Evolutionary conservation across 768 basidiomycete genomes (phyloP).

Genomic region (Amanita brunnescens): DNA sequence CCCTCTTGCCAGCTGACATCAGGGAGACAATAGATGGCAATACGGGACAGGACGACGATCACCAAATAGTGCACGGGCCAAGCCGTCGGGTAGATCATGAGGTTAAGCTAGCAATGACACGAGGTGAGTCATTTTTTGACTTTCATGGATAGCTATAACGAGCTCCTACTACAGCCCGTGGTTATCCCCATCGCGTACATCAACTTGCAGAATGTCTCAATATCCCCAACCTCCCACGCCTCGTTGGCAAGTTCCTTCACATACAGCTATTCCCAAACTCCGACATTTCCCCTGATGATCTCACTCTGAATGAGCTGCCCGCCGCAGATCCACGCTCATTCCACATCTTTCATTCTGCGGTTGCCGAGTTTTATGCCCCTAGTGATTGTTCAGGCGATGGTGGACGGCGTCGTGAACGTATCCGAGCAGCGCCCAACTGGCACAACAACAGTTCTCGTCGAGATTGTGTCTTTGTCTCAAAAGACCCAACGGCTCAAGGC

Average conservation of each 20-base stretch:
- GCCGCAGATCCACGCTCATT: conserved; percentile 15
- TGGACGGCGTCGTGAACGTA: conserved; percentile 1
- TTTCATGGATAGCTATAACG: neutral
- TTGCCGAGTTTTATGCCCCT: conserved; percentile 4
- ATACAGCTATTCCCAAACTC: conserved; percentile 12
- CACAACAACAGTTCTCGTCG: conserved; percentile 8
- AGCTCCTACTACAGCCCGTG: conserved; percentile 6
- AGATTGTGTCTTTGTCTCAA: conserved; percentile 14
- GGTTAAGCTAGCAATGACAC: conserved; percentile 7
- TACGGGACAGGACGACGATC: conserved; percentile 4
- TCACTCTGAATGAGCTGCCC: conserved; percentile 8
- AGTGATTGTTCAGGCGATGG: conserved; percentile 8
- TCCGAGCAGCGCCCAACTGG: conserved; percentile 17
- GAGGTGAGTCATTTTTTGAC: conserved; percentile 4
- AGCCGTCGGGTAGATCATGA: conserved; percentile 1
- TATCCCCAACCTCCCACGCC: neutral
- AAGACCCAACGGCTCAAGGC: neutral
- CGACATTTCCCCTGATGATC: conserved; percentile 3
- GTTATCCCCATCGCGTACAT: neutral
- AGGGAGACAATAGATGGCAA: neutral
- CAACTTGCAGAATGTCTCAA: conserved; percentile 8
- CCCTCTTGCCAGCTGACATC: neutral
- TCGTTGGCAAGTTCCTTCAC: conserved; percentile 8
- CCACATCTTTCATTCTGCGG: neutral
- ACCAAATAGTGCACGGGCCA: conserved; percentile 2